Conservation (phyloP, 2,329 filamentous ascomycete species). For the Penicillium sp. region DNA sequence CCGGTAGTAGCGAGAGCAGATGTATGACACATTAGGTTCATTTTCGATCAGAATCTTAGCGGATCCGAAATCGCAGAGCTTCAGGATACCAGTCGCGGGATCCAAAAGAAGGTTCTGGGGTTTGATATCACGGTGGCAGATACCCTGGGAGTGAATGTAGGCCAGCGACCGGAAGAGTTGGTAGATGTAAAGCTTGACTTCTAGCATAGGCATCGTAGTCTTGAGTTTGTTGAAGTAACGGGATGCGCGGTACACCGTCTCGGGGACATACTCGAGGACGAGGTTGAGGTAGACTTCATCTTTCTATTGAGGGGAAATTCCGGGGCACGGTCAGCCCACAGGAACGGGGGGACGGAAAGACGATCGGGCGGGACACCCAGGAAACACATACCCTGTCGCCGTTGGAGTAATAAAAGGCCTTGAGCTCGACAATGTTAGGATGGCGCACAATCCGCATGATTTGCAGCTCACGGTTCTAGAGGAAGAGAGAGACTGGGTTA, state of each 20-base stretch:
- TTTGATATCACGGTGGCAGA: slow-evolving; percentile 99
- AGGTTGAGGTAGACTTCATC: slow-evolving; percentile 99
- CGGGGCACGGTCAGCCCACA: slow-evolving; percentile 3
- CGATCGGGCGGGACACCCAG: slow-evolving; percentile 1
- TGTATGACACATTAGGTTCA: slow-evolving; percentile 98
- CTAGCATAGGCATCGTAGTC: slow-evolving; percentile 97
- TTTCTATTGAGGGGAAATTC: slow-evolving; percentile 57
- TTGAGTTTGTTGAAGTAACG: slow-evolving; percentile 99
- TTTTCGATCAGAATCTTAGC: slow-evolving; percentile 98
- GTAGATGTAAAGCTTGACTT: slow-evolving; percentile 99
- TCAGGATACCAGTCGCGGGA: slow-evolving; percentile 84
- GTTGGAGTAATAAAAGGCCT: slow-evolving; percentile 99
- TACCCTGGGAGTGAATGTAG: slow-evolving; percentile 98
- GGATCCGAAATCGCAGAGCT: slow-evolving; percentile 98
- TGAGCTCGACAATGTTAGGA: slow-evolving; percentile 97
- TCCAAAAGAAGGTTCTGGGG: slow-evolving; percentile 96
- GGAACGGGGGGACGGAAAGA: slow-evolving; percentile 3
- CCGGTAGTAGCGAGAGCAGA: slow-evolving; percentile 98
- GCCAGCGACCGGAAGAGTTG: slow-evolving; percentile 97
- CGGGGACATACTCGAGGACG: slow-evolving; percentile 95
- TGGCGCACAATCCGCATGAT: slow-evolving; percentile 99
- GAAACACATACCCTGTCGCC: slow-evolving; percentile 77
- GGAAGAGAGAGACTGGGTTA: slow-evolving; percentile 26
- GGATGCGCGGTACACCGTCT: slow-evolving; percentile 96
- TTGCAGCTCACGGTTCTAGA: slow-evolving; percentile 96